These are phyloP conservation scores for Novakomyces olei DNA, from an alignment of 805 yeast genomes.

Conservation along the genomic window DNA sequence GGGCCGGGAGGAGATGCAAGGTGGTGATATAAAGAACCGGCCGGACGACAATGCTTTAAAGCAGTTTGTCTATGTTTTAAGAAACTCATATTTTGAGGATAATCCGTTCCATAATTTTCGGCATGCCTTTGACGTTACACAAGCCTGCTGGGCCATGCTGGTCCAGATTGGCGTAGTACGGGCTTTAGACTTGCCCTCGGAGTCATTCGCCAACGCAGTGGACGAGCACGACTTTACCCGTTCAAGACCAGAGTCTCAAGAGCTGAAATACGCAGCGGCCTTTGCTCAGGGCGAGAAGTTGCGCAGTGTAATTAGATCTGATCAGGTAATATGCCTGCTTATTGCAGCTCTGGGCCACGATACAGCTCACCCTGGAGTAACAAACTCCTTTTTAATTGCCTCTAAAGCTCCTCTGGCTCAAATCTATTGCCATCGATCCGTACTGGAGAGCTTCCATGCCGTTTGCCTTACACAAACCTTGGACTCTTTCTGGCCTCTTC, in stretches of 20 bases:
- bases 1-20: no score
- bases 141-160: conserved; percentile 35
- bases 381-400: conserved; percentile 45
- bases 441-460: conserved; percentile 65
- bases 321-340: conserved; percentile 37
- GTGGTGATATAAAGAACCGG: no score
- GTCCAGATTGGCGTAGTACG: conserved; percentile 13
- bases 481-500: conserved; percentile 29
- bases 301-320: conserved; percentile 13
- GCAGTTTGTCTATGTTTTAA: not conserved
- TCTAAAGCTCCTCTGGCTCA: conserved; percentile 40
- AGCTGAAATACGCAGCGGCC: no score
- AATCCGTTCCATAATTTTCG: conserved; percentile 89
- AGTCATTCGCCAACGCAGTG: no score
- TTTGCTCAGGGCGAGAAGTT: not conserved
- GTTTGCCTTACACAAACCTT: conserved; percentile 35
- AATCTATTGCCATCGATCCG: conserved; percentile 40
- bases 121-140: conserved; percentile 89
- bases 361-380: conserved; percentile 91
- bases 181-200: no score
- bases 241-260: not conserved
- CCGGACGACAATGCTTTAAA: no score
- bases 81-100: conserved; percentile 12
- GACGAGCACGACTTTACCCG: conserved; percentile 2
- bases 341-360: conserved; percentile 88